These are phyloP conservation scores for Coniochaeta hoffmannii DNA, from an alignment of 2,329 filamentous ascomycete genomes.

Conservation along the genomic window DNA sequence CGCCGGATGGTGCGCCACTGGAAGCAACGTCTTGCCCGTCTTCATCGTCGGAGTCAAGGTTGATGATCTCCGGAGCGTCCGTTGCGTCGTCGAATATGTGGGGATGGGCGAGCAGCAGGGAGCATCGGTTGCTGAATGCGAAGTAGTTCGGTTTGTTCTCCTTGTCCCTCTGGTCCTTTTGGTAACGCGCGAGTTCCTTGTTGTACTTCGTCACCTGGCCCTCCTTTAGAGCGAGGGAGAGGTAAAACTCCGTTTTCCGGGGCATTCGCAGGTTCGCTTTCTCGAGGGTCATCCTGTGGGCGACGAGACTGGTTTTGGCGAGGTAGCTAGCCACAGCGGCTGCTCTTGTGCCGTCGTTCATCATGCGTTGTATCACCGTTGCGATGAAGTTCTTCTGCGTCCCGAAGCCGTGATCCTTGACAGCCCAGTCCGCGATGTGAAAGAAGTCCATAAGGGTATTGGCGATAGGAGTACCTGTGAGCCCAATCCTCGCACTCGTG, in stretches of 20 bases:
- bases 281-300: slow-evolving; percentile 65
- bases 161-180: too few relatives aligned
- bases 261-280: slow-evolving; percentile 61
- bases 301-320: slow-evolving; percentile 64
- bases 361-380: too few relatives aligned
- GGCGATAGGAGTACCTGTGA: slow-evolving; percentile 80
- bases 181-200: not conserved
- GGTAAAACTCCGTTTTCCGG: slow-evolving; percentile 72
- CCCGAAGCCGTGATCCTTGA: slow-evolving; percentile 69
- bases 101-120: slow-evolving; percentile 45
- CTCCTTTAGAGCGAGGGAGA: slow-evolving; percentile 60
- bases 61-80: slow-evolving; percentile 29
- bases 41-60: slow-evolving; percentile 2
- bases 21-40: not conserved
- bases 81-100: too few relatives aligned
- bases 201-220: slow-evolving; percentile 48
- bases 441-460: slow-evolving; percentile 83
- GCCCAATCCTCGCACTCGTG: slow-evolving; percentile 66
- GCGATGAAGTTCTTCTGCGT: slow-evolving; percentile 55
- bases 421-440: slow-evolving; percentile 81
- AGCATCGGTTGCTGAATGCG: slow-evolving; percentile 35
- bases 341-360: slow-evolving; percentile 41
- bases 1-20: not conserved
- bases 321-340: slow-evolving; percentile 62
- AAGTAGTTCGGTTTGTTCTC: slow-evolving; percentile 7